Evolutionary conservation across 352 stramenopile species (phyloP), one percentile per base, ranked within the genome.

Genomic region (Pythium rhizo-oryzae): DNA sequence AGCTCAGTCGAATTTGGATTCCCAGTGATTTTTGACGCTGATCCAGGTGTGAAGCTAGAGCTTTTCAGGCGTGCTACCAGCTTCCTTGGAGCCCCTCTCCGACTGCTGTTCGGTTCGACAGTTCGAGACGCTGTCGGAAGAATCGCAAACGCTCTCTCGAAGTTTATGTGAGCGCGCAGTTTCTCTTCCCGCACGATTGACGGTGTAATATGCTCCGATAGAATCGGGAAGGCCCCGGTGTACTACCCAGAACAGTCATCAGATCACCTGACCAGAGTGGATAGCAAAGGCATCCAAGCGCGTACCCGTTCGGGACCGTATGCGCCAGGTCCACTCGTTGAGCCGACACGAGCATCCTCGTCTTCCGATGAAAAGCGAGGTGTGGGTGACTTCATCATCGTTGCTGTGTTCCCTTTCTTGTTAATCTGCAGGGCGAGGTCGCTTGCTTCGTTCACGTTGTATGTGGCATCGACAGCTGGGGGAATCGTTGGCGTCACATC

Each of bases 291-390:
- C 6, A 33, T 6, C 2, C 35, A 21, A 24, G 12, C 4, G 53
- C 59, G 18, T 72, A 90, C 82, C 55, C 65, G 68, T 63, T 87
- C 82, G 5, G 73, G 73, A 13, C 69, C 79, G 62, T 91, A 91
- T 11, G 67, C 62, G 0, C 77, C 80, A 2, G 82, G 78, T 2
- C 79, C 82, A 30, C 60, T 55, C 7, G 35, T 67, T 16, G 50
- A 60, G 18, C 18, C 33, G 30, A 39, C 72, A 8, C 51, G 21
- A 12, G 33, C 44, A 18, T 39, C 59, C 25, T 60, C 41, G 19
- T 43, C 28, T 8, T 44, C 21, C 8, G 30, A 43, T 0, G 16
- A 28, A 56, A 91, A 89, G 18, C 82, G 77, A 25, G 79, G 76
- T 4, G 76, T 80, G 23, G 70, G 61, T n/a, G 82, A 91, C 39